Evolutionary conservation across 2,329 filamentous ascomycete genomes (phyloP), one percentile per base, ranked within the genome.

Genomic region (Cladosporium colombiae): DNA sequence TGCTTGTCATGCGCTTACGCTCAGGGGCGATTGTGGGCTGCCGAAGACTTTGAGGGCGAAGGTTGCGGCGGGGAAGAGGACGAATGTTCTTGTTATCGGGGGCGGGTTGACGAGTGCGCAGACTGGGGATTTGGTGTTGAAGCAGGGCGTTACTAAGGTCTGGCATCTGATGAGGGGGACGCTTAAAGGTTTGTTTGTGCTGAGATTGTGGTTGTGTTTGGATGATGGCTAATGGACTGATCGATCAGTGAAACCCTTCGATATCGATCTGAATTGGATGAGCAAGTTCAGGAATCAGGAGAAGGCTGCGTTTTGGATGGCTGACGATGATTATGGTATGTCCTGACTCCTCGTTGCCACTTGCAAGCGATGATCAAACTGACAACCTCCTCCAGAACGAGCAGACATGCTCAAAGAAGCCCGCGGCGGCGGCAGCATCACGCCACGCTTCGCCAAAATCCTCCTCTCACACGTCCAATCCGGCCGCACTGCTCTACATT

Each of bases 241-340:
- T 25, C 40, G 13, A 50, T 46, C 57, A 70, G 83, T 92, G 59
- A 94, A 94, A 77, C 88, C 89, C 66, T 94, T 94, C 69, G 91
- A 94, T 71, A 84, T 94, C 27, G 86, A 88, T 65, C 82, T 94
- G 1, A 84, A 86, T 57, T 95, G 91, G 91, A 90, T 94, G 76
- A 90, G 89, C 11, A 94, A 94, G 74, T 94, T 91, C 76, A 88
- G 89, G 65, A 94, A 94, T 74, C 85, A 87, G 63, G 87, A 91
- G 70, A 90, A 93, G 74, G 88, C 91, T 0, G 83, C 84, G 0
- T 95, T 93, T 76, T 93, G 90, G 89, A 87, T 86, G 7, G 89
- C 90, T 3, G 90, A 93, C 70, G 86, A 85, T 6, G 88, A 92
- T 67, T 84, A 87, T 72, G 80, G 82, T 80, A 70, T 66, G n/a